A percentile compares a stretch with the other conserved stretches of the same genome.
Evolutionary conservation across 768 basidiomycete genomes (phyloP).

Genomic region (Pisolithus microcarpus): DNA sequence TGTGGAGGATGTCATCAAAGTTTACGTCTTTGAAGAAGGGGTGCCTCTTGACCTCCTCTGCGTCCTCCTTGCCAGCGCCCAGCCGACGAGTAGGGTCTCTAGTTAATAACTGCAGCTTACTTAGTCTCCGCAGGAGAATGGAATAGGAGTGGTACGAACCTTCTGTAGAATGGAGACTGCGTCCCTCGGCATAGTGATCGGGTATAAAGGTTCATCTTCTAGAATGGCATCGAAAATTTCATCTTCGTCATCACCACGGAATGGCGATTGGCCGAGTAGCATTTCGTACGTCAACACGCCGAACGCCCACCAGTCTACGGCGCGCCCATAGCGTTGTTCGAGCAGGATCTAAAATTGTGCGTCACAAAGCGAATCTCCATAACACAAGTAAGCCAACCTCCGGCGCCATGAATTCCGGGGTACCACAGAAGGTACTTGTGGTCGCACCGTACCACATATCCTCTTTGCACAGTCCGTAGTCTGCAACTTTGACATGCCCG

Average conservation of each 20-base stretch:
- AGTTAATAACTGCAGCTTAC: slow-evolving; percentile 63
- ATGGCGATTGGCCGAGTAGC: slow-evolving; percentile 97
- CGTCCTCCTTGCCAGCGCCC: slow-evolving; percentile 87
- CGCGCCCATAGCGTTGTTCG: slow-evolving; percentile 98
- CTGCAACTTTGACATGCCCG: slow-evolving; percentile 97
- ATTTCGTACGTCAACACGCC: slow-evolving; percentile 98
- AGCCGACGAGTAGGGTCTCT: slow-evolving; percentile 87
- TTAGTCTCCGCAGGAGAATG: slow-evolving; percentile 3
- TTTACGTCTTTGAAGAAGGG: slow-evolving; percentile 98
- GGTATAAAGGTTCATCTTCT: slow-evolving; percentile 96
- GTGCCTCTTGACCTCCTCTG: slow-evolving; percentile 95
- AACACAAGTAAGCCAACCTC: slow-evolving; percentile 52
- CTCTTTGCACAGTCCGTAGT: slow-evolving; percentile 98
- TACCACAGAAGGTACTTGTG: slow-evolving; percentile 98
- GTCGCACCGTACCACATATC: slow-evolving; percentile 97
- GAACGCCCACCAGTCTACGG: slow-evolving; percentile 99
- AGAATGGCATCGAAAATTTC: slow-evolving; percentile 99
- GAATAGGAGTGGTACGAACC: slow-evolving; percentile 35
- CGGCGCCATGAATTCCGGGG: slow-evolving; percentile 99
- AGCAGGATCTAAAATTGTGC: slow-evolving; percentile 70
- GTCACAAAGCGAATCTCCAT: slow-evolving; percentile 3
- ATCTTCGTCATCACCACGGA: slow-evolving; percentile 98
- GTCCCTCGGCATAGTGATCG: slow-evolving; percentile 98
- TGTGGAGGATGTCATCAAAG: slow-evolving; percentile 95
- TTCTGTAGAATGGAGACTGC: slow-evolving; percentile 94